Evolutionary conservation across 2,329 filamentous ascomycete genomes (phyloP), one percentile per base, ranked within the genome.

Genomic region (Huntiella savannae): DNA sequence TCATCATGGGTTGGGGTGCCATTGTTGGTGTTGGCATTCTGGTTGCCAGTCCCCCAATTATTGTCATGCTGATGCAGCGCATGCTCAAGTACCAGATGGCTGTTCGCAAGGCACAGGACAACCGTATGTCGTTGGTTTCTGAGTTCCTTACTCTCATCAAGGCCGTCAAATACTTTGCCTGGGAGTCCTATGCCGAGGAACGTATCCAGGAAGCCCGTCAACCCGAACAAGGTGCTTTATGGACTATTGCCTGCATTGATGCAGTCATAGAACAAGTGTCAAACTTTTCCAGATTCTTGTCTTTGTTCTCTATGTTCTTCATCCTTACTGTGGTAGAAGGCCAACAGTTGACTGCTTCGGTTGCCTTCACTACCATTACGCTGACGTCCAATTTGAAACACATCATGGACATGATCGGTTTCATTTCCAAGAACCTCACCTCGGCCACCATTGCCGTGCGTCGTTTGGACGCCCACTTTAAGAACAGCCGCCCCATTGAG

Each of bases 101-200:
- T n/a, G 68, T 72, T 41, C 69, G 70, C 51, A 64, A 65, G 46
- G 67, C 70, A 16, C 72, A 74, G 41, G 72, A 76, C 54, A 62
- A 63, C 12, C 67, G 73, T 19, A 69, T 76, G 46, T 73, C 71
- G 1, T 63, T 71, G 15, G 66, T 75, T 13, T 69, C 70, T 1
- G 72, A 76, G 53, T 75, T 74, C 52, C 61, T 76, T 19, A 59
- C 64, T 19, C 73, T 71, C 5, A 74, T 76, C 47, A 65, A 68
- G 8, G 69, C 69, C 12, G 67, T 76, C 57, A 76, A 76, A 53
- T 75, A 74, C 52, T 75, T 76, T 55, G 69, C 69, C 2, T 76
- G 72, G 73, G 72, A 76, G 53, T 62, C 65, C 13, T 63, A 68
- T 32, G 66, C 72, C 50, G 63, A 66, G 8, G 59, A 65, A n/a